Evolutionary conservation across 352 stramenopile genomes (phyloP), one percentile per base, ranked within the genome.

Genomic region (Pythium sukuiense): DNA sequence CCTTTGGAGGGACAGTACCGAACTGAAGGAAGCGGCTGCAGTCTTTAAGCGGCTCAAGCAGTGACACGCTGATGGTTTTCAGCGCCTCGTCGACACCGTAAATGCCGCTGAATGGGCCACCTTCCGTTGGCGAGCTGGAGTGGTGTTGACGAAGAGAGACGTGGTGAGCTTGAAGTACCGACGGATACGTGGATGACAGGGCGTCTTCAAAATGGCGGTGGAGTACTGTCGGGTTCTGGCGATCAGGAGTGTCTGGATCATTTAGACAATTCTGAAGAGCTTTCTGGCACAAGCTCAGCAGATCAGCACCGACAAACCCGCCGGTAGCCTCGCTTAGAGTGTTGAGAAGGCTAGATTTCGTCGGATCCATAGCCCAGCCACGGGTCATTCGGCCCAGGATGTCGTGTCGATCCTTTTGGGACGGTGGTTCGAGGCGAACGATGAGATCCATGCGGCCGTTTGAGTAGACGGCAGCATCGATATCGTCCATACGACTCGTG

Each of bases 71-170:
- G 41, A 99, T 81, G 70, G 96, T 92, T 66, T 89, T 72, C 63
- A 99, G 98, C 0, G 97, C 97, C n/a, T 98, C 79, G 53, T 99
- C 93, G 58, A 99, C 85, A 2, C 98, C 98, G 65, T 98, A 98
- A 58, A 99, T 93, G 12, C 91, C 89, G 1, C 92, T 80, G 30
- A 91, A 92, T 20, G 58, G n/a, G 9, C 48, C 29, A 18, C 11
- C 32, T 26, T 56, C n/a, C 6, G 16, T 9, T 54, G 53, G 27
- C 7, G 39, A 60, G 9, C n/a, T 35, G 14, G 35, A 32, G 18
- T 62, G 32, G 33, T 75, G 73, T 53, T 86, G 69, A 8, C 73
- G 78, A 52, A 87, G 72, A 46, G 98, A 95, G 5, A 99, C 87
- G 56, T 98, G 85, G 66, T 98, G 97, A 27, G 98, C 92, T 55